These are phyloP conservation scores for Pilasporangium apinafurcum DNA, from an alignment of 352 stramenopile genomes.

Conservation along the genomic window DNA sequence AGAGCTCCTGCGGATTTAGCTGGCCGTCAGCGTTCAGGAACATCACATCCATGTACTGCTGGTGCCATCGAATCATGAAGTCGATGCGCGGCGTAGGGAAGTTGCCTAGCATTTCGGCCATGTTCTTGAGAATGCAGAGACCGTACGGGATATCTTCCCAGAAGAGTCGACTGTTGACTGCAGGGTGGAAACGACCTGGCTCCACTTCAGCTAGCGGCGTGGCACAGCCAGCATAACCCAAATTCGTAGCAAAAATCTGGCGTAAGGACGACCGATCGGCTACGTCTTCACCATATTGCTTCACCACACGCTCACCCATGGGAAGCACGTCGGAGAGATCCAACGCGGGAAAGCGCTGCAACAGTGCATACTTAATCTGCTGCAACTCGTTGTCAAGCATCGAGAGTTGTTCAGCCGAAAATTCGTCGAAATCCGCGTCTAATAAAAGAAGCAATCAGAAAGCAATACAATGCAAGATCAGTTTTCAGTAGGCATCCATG, in stretches of 20 bases:
- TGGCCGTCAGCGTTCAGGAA: conserved; percentile 85
- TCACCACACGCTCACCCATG: conserved; percentile 87
- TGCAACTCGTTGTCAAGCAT: conserved; percentile 92
- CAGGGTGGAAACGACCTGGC: conserved; percentile 72
- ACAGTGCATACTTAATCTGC: conserved; percentile 86
- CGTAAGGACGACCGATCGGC: conserved; percentile 80
- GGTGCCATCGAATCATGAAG: conserved; percentile 93
- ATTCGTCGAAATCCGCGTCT: conserved; percentile 92
- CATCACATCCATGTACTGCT: conserved; percentile 86
- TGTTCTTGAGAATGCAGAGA: conserved; percentile 92
- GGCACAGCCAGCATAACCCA: conserved; percentile 85
- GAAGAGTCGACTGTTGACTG: conserved; percentile 84
- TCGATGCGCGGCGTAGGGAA: conserved; percentile 90
- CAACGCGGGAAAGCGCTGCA: conserved; percentile 87
- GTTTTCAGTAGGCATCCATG: no score
- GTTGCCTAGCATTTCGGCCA: conserved; percentile 90
- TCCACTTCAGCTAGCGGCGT: conserved; percentile 83
- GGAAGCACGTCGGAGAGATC: conserved; percentile 88
- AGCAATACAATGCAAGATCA: no score
- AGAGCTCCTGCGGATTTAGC: conserved; percentile 85
- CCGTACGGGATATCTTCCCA: conserved; percentile 92
- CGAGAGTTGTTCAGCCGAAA: conserved; percentile 88
- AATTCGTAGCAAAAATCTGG: conserved; percentile 89
- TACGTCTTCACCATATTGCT: conserved; percentile 91
- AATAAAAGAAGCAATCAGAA: neutral